These are phyloP conservation scores for Medicago truncatula DNA, from an alignment of 306 rosid species.

Conservation along the genomic window DNA sequence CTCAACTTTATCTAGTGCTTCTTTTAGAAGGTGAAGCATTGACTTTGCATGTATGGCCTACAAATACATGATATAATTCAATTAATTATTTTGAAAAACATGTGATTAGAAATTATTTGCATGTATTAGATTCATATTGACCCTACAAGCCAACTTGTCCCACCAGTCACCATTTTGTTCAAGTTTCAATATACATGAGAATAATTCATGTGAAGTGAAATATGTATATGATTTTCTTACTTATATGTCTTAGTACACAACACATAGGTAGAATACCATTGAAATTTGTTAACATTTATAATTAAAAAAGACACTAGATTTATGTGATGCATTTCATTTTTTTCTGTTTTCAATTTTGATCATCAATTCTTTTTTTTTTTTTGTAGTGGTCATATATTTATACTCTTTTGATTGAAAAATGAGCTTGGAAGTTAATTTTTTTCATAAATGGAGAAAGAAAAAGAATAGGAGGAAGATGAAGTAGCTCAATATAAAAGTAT, in stretches of 20 bases:
- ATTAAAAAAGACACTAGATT: neutral
- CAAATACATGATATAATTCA: neutral
- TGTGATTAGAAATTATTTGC: neutral
- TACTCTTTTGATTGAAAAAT: too few species aligned
- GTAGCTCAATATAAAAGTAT: neutral
- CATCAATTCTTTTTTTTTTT: neutral
- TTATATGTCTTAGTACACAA: too few species aligned
- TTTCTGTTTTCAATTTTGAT: neutral
- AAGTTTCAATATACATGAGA: neutral
- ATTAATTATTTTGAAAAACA: neutral
- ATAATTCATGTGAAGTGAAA: too few species aligned
- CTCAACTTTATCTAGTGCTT: slow-evolving; percentile 71
- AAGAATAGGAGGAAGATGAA: neutral
- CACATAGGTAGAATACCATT: too few species aligned
- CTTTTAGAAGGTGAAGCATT: slow-evolving; percentile 89
- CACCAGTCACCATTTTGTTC: too few species aligned
- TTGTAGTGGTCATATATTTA: neutral
- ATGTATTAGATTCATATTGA: neutral
- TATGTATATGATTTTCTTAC: neutral
- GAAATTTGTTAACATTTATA: too few species aligned
- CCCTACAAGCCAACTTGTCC: neutral
- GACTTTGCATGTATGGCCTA: slow-evolving; percentile 94
- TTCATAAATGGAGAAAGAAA: neutral
- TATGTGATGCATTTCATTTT: neutral
- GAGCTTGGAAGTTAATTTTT: too few species aligned